A percentile compares a stretch with the other conserved stretches of the same genome.
phyloP scores from a whole-genome alignment of 2,329 filamentous ascomycete species.

The Ophiostoma piceae region DNA sequence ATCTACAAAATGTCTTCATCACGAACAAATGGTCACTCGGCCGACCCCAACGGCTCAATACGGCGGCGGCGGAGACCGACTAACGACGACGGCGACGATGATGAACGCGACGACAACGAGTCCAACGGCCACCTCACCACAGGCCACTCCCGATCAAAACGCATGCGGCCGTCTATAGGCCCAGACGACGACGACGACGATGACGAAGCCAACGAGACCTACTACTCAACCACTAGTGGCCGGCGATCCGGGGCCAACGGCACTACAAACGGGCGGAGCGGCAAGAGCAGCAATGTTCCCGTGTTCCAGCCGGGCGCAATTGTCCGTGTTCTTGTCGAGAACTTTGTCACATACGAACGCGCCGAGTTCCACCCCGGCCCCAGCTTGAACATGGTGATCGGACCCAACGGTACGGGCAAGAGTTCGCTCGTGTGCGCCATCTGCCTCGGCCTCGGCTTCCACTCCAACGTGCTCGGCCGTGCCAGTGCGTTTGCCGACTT shows the following conservation, averaged over 20 bases:
- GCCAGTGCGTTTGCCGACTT: slow-evolving; percentile 82
- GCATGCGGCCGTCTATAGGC: slow-evolving; percentile 33
- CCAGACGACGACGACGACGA: slow-evolving; percentile 23
- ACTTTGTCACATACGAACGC: slow-evolving; percentile 93
- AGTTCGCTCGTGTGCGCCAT: slow-evolving; percentile 96
- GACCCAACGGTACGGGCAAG: slow-evolving; percentile 97
- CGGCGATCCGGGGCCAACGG: slow-evolving; percentile 28
- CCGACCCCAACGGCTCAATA: slow-evolving; percentile 34
- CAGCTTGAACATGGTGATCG: slow-evolving; percentile 96
- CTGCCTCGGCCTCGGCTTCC: slow-evolving; percentile 83
- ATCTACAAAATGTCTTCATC: slow-evolving; percentile 33
- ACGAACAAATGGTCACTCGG: slow-evolving; percentile 39
- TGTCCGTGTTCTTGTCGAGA: slow-evolving; percentile 73
- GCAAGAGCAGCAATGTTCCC: slow-evolving; percentile 22
- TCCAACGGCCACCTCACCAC: slow-evolving; percentile 28
- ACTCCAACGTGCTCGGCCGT: slow-evolving; percentile 74
- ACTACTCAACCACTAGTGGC: slow-evolving; percentile 28
- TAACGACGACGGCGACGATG: slow-evolving; percentile 37
- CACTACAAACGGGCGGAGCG: slow-evolving; percentile 5
- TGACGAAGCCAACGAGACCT: slow-evolving; percentile 26
- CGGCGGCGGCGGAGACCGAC: slow-evolving; percentile 42
- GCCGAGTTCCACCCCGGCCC: slow-evolving; percentile 90
- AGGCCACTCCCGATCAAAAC: slow-evolving; percentile 34
- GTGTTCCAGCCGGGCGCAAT: slow-evolving; percentile 73
- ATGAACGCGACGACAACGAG: slow-evolving; percentile 32